These are phyloP conservation scores for Entomortierella beljakovae DNA, from an alignment of 192 early-diverging fungal genomes.

Conservation along the genomic window DNA sequence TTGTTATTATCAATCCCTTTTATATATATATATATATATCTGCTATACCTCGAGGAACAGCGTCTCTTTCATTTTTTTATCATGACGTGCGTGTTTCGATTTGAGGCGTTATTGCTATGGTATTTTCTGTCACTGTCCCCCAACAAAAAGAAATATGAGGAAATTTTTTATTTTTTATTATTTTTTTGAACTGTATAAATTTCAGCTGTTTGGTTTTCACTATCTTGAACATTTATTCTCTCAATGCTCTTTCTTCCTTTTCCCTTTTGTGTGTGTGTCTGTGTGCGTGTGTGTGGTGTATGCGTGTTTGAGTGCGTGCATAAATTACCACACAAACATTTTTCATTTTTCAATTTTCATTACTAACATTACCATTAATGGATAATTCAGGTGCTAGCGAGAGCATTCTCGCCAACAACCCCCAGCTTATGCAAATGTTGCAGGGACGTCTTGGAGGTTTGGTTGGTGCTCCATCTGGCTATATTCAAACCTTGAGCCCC, in stretches of 20 bases:
- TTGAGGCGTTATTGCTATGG: neutral
- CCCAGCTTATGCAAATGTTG: constrained; percentile 75
- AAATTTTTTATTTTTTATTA: no score
- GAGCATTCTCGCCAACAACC: constrained; percentile 59
- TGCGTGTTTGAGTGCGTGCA: neutral
- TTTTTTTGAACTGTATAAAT: constrained; percentile 25
- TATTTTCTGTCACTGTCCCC: neutral
- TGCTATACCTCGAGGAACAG: neutral
- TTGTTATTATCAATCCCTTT: neutral
- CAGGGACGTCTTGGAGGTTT: constrained; percentile 84
- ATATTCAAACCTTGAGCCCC: constrained; percentile 77
- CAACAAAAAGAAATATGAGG: constrained; percentile 11
- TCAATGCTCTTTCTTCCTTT: neutral
- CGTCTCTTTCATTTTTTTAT: neutral
- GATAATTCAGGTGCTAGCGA: constrained; percentile 3
- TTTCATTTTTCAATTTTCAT: neutral
- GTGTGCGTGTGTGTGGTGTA: neutral
- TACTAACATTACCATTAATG: neutral
- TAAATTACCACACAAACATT: no score
- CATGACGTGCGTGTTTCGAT: neutral
- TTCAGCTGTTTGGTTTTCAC: no score
- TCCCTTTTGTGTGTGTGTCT: no score
- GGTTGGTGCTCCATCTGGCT: constrained; percentile 81
- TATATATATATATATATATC: no score
- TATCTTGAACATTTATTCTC: neutral